A percentile compares a stretch with the other conserved stretches of the same genome.
Evolutionary conservation across 345 rosid genomes (phyloP).

Genomic region (Lenwebbia sp.): DNA sequence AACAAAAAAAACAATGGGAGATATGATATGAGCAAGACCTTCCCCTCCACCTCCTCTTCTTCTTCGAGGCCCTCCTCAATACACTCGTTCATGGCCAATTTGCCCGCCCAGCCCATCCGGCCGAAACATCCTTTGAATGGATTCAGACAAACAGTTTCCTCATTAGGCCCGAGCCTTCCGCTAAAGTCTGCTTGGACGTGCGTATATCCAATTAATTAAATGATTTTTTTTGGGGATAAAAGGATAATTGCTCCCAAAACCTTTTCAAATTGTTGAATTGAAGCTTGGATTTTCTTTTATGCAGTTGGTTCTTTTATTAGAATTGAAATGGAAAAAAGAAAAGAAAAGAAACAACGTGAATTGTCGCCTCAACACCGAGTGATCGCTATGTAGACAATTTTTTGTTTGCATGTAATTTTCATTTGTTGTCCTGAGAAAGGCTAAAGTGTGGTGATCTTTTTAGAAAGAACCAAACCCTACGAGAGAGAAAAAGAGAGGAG

Average conservation of each 20-base stretch:
- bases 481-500: neutral
- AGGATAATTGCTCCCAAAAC: neutral
- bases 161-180: neutral
- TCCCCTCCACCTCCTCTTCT: too few species aligned
- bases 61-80: too few species aligned
- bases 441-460: neutral
- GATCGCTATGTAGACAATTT: neutral
- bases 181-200: neutral
- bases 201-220: neutral
- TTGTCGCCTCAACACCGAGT: neutral
- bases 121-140: too few species aligned
- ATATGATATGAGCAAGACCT: neutral
- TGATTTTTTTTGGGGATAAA: neutral
- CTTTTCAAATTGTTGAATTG: neutral
- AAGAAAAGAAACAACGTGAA: too few species aligned
- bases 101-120: too few species aligned
- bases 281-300: neutral
- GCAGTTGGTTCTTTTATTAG: neutral
- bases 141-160: too few species aligned
- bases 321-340: neutral
- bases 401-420: too few species aligned
- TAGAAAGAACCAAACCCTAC: neutral
- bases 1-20: neutral
- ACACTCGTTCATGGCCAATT: too few species aligned
- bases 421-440: neutral